Evolutionary conservation across 495 filamentous ascomycete genomes (phyloP).

Genomic region (Podospora pseudopauciseta): DNA sequence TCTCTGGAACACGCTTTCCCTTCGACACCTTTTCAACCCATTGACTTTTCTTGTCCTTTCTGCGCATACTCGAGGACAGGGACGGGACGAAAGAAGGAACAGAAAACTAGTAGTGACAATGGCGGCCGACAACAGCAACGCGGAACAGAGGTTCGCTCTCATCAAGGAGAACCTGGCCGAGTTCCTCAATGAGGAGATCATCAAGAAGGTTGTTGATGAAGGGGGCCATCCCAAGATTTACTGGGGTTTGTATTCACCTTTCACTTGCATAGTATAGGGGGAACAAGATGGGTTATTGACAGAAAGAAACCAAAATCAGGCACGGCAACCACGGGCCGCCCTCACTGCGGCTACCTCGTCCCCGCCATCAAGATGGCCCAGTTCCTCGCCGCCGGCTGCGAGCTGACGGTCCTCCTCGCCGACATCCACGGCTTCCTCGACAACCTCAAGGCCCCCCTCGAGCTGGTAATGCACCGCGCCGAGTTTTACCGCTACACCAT

Average conservation of each 20-base stretch:
- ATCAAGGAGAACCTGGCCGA: constrained; percentile 81
- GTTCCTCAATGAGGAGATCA: constrained; percentile 79
- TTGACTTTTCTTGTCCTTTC: neutral
- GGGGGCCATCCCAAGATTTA: constrained; percentile 72
- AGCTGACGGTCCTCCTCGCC: constrained; percentile 75
- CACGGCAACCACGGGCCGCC: constrained; percentile 64
- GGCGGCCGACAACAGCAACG: constrained; percentile 13
- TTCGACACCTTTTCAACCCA: neutral
- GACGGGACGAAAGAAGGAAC: neutral
- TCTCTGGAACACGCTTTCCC: too few species aligned
- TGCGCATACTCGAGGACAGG: neutral
- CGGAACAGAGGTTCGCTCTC: constrained; percentile 42
- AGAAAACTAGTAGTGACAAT: constrained; percentile 1
- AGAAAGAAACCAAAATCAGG: constrained; percentile 33
- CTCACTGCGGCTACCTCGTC: constrained; percentile 67
- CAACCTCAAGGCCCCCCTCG: constrained; percentile 79
- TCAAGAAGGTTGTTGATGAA: constrained; percentile 70
- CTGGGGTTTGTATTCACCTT: constrained; percentile 58
- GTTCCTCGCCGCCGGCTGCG: constrained; percentile 77
- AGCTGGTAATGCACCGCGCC: constrained; percentile 75
- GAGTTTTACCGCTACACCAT: constrained; percentile 70
- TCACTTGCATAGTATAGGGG: neutral
- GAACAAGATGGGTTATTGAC: neutral
- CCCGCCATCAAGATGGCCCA: constrained; percentile 85
- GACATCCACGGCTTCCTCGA: constrained; percentile 80